Evolutionary conservation across 257 asterid genomes (phyloP).

Genomic region (Thymus quinquecostatus): DNA sequence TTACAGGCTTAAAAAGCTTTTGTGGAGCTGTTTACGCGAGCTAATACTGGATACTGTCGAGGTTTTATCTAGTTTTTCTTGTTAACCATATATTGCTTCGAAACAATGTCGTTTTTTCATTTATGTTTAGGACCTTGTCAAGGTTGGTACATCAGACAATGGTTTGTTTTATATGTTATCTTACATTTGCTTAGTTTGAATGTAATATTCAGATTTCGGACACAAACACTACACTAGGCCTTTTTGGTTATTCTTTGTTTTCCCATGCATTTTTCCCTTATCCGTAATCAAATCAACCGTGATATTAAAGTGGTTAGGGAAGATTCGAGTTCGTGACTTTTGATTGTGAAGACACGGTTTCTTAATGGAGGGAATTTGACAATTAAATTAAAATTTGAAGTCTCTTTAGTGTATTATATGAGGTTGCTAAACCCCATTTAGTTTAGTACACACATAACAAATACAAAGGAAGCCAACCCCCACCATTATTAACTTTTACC

Average conservation of each 20-base stretch:
- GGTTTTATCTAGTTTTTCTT: conserved; percentile 31
- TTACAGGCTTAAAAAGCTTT: conserved; percentile 41
- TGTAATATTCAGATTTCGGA: conserved; percentile 27
- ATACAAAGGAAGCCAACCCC: background rate
- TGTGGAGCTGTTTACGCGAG: conserved; percentile 33
- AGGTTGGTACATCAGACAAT: conserved; percentile 37
- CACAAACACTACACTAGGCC: conserved; percentile 8
- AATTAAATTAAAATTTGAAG: background rate
- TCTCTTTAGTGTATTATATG: background rate
- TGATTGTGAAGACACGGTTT: no score
- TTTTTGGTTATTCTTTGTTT: conserved; percentile 20
- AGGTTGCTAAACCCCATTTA: conserved; percentile 23
- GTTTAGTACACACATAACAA: conserved; percentile 1
- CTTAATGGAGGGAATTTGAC: background rate
- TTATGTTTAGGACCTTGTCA: conserved; percentile 37
- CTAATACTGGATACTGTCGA: conserved; percentile 31
- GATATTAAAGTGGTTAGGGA: no score
- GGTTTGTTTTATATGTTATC: conserved; percentile 38
- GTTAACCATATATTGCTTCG: conserved; percentile 32
- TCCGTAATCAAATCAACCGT: background rate
- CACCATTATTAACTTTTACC: conserved; percentile 22
- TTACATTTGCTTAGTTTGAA: conserved; percentile 37
- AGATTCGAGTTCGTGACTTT: no score
- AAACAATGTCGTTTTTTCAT: conserved; percentile 16
- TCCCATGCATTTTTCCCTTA: background rate